These are phyloP conservation scores for Poa annua DNA, from an alignment of 176 grass and related monocot species.

Conservation along the genomic window DNA sequence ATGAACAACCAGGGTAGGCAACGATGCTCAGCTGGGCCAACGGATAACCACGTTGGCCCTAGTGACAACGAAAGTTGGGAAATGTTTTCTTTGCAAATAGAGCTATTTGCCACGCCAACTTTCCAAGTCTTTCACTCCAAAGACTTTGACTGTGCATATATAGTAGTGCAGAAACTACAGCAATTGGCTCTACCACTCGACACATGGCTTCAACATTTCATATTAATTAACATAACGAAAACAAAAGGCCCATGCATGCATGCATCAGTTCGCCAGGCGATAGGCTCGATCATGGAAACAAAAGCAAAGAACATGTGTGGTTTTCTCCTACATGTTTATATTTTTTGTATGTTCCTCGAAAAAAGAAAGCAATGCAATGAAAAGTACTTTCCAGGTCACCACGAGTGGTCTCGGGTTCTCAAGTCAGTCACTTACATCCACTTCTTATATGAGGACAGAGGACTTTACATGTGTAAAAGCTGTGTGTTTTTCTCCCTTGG, in stretches of 20 bases:
- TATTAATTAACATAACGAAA: constrained; percentile 12
- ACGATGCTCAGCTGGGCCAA: too few species aligned
- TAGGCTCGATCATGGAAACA: constrained; percentile 1
- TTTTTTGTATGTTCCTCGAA: neutral
- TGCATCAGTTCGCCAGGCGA: neutral
- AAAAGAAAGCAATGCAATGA: constrained; percentile 4
- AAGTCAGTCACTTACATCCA: constrained; percentile 9
- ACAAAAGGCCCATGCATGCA: neutral
- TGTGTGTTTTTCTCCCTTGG: constrained; percentile 6
- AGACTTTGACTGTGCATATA: constrained; percentile 49
- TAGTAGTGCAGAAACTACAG: neutral
- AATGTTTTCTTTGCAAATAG: neutral
- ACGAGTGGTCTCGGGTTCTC: constrained; percentile 3
- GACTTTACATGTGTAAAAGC: constrained; percentile 26
- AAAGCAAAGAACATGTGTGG: constrained; percentile 7
- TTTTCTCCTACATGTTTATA: neutral
- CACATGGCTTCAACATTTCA: constrained; percentile 30
- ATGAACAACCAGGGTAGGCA: too few species aligned
- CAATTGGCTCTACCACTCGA: constrained; percentile 34
- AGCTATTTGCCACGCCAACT: constrained; percentile 33
- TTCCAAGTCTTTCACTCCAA: constrained; percentile 48
- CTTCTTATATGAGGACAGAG: neutral
- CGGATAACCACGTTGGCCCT: constrained; percentile 46
- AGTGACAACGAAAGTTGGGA: constrained; percentile 27
- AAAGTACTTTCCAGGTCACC: constrained; percentile 22